Percentiles rank a stretch among this genome's conserved stretches.
These are phyloP conservation scores for Metarhizium guizhouense DNA, from an alignment of 2,329 filamentous ascomycete genomes.

Conservation along the genomic window DNA sequence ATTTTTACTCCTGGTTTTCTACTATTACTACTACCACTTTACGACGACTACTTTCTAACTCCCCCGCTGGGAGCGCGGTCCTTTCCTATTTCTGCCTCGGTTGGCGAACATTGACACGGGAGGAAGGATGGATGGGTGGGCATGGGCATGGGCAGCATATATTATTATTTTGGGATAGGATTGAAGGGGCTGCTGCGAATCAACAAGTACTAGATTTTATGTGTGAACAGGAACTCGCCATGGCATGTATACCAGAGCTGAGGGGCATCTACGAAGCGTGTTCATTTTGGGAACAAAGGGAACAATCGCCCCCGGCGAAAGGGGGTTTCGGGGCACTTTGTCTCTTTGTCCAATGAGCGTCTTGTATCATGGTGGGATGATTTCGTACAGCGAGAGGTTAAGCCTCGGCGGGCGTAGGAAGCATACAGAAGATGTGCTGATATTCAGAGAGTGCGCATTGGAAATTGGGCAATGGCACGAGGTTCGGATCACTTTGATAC, in stretches of 20 bases:
- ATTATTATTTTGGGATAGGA: background rate
- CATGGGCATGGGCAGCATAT: background rate
- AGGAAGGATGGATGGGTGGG: background rate
- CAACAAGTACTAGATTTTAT: background rate
- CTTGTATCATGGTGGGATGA: background rate
- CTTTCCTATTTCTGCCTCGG: background rate
- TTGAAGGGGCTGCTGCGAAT: background rate
- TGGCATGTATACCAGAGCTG: background rate
- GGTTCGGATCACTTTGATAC: background rate
- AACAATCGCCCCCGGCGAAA: background rate
- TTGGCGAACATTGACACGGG: background rate
- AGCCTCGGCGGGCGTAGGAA: background rate
- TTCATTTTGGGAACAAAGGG: background rate
- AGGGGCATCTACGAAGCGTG: background rate
- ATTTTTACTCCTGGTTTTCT: background rate
- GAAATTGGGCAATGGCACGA: background rate
- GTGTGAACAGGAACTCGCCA: background rate
- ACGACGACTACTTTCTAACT: background rate
- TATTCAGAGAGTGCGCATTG: background rate
- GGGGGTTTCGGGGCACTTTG: background rate
- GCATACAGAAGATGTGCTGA: background rate
- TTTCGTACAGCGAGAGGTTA: background rate
- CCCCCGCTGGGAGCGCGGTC: background rate
- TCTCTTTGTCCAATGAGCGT: background rate
- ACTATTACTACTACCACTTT: background rate